These are phyloP conservation scores for Chalara sp. DNA, from an alignment of 2,329 filamentous ascomycete species.

Conservation along the genomic window DNA sequence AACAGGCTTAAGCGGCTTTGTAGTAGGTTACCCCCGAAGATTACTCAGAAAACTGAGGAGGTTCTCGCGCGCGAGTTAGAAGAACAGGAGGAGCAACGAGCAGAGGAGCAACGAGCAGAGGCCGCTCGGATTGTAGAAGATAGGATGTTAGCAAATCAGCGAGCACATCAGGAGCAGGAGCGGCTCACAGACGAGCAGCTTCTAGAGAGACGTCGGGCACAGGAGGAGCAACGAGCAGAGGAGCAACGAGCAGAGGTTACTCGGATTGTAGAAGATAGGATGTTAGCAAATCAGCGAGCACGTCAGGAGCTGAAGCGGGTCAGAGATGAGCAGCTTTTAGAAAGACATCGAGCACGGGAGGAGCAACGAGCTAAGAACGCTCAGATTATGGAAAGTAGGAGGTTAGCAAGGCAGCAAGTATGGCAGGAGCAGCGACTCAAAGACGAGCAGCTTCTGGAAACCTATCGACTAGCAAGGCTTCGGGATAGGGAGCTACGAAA, in stretches of 20 bases:
- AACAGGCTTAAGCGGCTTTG: neutral
- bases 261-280: neutral
- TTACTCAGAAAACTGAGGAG: neutral
- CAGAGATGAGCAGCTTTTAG: no score
- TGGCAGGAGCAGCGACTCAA: no score
- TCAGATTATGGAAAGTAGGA: neutral
- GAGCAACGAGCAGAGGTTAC: no score
- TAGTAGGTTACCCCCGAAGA: neutral
- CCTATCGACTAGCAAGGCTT: no score
- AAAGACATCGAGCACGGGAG: neutral
- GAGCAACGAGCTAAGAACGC: neutral
- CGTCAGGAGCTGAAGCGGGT: no score
- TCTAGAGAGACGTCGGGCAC: neutral
- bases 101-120: neutral
- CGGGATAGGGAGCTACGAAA: no score
- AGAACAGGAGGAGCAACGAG: neutral
- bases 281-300: no score
- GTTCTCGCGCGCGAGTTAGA: neutral
- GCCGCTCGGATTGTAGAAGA: neutral
- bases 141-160: no score
- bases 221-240: neutral
- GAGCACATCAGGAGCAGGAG: no score
- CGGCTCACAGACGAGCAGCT: neutral
- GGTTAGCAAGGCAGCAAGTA: neutral
- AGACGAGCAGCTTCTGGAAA: no score